A percentile compares a stretch with the other conserved stretches of the same genome.
These are phyloP conservation scores for Alternaria hordeiaustralica DNA, from an alignment of 2,329 filamentous ascomycete genomes.

Conservation along the genomic window DNA sequence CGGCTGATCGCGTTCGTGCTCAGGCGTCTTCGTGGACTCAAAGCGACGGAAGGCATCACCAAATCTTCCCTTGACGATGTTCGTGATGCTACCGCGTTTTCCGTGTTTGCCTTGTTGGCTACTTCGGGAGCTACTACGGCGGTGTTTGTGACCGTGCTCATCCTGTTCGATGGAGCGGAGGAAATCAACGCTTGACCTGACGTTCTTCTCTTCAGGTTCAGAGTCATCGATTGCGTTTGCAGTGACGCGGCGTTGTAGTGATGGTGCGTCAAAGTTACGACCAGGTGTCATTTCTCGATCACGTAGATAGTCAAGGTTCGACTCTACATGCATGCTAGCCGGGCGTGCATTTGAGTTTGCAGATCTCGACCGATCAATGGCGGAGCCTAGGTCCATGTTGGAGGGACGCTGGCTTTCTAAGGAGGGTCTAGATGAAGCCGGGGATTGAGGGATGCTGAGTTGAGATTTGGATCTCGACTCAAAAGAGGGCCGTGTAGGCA, in stretches of 20 bases:
- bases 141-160: slow-evolving; percentile 61
- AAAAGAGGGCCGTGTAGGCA: slow-evolving; percentile 50
- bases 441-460: slow-evolving; percentile 60
- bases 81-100: slow-evolving; percentile 76
- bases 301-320: slow-evolving; percentile 80
- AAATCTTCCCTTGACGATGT: slow-evolving; percentile 84
- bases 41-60: slow-evolving; percentile 94
- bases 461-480: slow-evolving; percentile 61
- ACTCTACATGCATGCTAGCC: slow-evolving; percentile 81
- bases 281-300: slow-evolving; percentile 69
- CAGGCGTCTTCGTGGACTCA: slow-evolving; percentile 59
- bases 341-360: slow-evolving; percentile 74
- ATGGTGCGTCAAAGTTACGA: slow-evolving; percentile 42
- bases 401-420: slow-evolving; percentile 73
- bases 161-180: slow-evolving; percentile 75
- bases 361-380: slow-evolving; percentile 65
- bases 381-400: slow-evolving; percentile 65
- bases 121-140: slow-evolving; percentile 61
- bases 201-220: slow-evolving; percentile 66
- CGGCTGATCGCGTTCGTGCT: slow-evolving; percentile 36
- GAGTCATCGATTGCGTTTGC: slow-evolving; percentile 44
- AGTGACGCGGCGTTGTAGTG: slow-evolving; percentile 35
- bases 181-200: slow-evolving; percentile 83
- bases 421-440: slow-evolving; percentile 69
- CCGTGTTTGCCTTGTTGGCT: slow-evolving; percentile 65